These are phyloP conservation scores for Erythrophleum fordii DNA, from an alignment of 306 rosid species.

Conservation along the genomic window DNA sequence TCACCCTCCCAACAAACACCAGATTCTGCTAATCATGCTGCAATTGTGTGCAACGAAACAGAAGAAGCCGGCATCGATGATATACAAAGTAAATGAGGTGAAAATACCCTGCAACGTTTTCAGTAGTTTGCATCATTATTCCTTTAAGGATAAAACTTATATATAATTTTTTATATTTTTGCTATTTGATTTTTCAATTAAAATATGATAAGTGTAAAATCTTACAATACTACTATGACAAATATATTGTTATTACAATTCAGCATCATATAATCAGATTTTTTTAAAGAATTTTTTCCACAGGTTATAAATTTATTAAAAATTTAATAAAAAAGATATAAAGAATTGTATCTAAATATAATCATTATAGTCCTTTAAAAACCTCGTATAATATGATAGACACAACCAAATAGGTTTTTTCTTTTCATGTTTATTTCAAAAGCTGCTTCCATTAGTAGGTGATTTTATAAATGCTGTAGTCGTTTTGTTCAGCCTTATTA, in stretches of 20 bases:
- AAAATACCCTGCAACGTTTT: slow-evolving; percentile 28
- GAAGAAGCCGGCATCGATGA: slow-evolving; percentile 74
- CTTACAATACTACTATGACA: neutral
- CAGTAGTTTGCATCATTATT: slow-evolving; percentile 36
- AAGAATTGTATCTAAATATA: neutral
- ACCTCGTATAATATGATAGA: slow-evolving; percentile 33
- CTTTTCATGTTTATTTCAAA: slow-evolving; percentile 16
- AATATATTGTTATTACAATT: neutral
- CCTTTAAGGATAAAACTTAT: slow-evolving; percentile 21
- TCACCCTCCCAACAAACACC: slow-evolving; percentile 43
- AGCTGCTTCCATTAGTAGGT: neutral
- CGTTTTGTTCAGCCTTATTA: neutral
- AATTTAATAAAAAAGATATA: neutral
- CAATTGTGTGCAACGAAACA: slow-evolving; percentile 62
- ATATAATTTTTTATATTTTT: neutral
- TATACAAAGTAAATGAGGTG: slow-evolving; percentile 59
- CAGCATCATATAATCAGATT: neutral
- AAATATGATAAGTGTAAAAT: neutral
- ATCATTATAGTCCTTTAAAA: too few species aligned
- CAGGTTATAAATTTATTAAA: neutral
- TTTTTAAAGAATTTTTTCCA: neutral
- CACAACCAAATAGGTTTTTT: slow-evolving; percentile 27
- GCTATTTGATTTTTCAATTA: neutral
- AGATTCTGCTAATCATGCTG: slow-evolving; percentile 60
- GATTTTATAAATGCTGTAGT: slow-evolving; percentile 3